Conservation (phyloP, 2,329 filamentous ascomycete genomes). For the Trichophyton verrucosum region DNA sequence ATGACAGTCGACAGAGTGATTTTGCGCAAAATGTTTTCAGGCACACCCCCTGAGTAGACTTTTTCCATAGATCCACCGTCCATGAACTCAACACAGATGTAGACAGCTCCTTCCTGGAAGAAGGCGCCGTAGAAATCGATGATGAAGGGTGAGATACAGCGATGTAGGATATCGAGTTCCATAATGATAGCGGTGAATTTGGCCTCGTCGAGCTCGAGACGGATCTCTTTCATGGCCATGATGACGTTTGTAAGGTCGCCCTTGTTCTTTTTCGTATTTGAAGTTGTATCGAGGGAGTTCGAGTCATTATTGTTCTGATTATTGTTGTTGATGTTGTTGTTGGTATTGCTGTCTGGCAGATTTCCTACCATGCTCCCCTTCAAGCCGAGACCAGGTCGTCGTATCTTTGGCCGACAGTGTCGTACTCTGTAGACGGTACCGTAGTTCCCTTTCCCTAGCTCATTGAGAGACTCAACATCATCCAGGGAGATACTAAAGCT, state of each 20-base stretch:
- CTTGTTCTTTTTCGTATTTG: constrained; percentile 15
- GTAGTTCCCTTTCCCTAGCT: constrained; percentile 95
- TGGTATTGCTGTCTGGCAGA: background rate
- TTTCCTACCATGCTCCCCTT: constrained; percentile 35
- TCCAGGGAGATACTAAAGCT: constrained; percentile 91
- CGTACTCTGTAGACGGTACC: constrained; percentile 95
- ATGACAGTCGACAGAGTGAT: constrained; percentile 82
- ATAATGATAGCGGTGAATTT: constrained; percentile 97
- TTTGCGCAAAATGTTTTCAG: constrained; percentile 76
- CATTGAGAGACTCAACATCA: constrained; percentile 83
- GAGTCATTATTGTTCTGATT: background rate
- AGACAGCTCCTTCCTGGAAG: constrained; percentile 96
- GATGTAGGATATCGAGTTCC: constrained; percentile 90
- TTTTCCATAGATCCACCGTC: constrained; percentile 97
- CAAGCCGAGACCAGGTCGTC: constrained; percentile 47
- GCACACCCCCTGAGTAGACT: constrained; percentile 78
- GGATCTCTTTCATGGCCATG: constrained; percentile 99
- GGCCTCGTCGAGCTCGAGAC: constrained; percentile 85
- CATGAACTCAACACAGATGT: constrained; percentile 99
- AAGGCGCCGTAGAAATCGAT: constrained; percentile 99
- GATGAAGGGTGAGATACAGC: constrained; percentile 89
- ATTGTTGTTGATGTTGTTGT: background rate
- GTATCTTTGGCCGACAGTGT: constrained; percentile 60
- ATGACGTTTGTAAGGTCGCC: constrained; percentile 48
- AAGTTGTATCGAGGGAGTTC: background rate